Conservation (phyloP, 1,284 basidiomycete species). For the Phlebopus sp. region DNA sequence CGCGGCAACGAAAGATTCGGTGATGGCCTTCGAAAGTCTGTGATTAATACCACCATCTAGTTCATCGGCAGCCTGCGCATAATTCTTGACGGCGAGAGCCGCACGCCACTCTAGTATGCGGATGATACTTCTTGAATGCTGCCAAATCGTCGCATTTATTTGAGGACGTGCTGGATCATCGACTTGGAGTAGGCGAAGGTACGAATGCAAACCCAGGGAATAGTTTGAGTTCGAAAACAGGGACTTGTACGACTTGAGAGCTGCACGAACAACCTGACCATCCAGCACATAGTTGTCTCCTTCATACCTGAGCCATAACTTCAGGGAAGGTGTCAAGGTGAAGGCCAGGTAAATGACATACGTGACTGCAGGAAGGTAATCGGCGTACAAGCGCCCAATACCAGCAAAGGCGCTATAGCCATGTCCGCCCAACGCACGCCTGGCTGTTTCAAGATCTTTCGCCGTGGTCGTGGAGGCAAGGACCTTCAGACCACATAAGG, state of each 20-base stretch:
- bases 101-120: slow-evolving; percentile 61
- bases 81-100: slow-evolving; percentile 52
- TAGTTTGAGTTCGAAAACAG: slow-evolving; percentile 19
- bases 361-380: slow-evolving; percentile 65
- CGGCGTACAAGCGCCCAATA: slow-evolving; percentile 61
- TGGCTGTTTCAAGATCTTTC: slow-evolving; percentile 64
- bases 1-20: slow-evolving; percentile 63
- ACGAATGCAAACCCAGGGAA: slow-evolving; percentile 50
- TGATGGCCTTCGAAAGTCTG: slow-evolving; percentile 59
- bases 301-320: slow-evolving; percentile 50
- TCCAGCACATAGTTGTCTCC: slow-evolving; percentile 78
- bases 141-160: slow-evolving; percentile 9
- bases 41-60: slow-evolving; percentile 55
- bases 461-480: slow-evolving; percentile 53
- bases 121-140: slow-evolving; percentile 32
- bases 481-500: slow-evolving; percentile 68
- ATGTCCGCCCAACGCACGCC: slow-evolving; percentile 76
- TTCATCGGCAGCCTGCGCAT: slow-evolving; percentile 35
- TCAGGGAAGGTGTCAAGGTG: slow-evolving; percentile 2
- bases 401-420: slow-evolving; percentile 72
- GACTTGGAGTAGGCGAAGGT: slow-evolving; percentile 48
- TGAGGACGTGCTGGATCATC: slow-evolving; percentile 14
- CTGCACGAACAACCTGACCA: slow-evolving; percentile 69
- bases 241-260: slow-evolving; percentile 55
- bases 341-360: slow-evolving; percentile 30